These are phyloP conservation scores for Quambalaria eucalypti DNA, from an alignment of 1,284 basidiomycete species.

Conservation along the genomic window DNA sequence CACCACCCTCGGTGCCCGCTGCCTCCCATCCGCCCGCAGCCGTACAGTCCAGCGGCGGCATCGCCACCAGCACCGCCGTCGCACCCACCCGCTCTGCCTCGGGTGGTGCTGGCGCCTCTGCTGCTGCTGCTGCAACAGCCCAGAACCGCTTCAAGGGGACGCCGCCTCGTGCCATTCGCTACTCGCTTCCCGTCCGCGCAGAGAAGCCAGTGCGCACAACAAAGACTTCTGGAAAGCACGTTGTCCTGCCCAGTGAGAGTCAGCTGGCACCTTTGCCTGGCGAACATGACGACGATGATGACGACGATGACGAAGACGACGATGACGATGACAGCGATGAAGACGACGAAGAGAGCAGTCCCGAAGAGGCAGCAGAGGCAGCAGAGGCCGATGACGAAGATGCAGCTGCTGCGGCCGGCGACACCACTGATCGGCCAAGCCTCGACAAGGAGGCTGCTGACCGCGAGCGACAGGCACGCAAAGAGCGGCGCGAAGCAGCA, in stretches of 20 bases:
- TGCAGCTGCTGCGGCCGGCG: slow-evolving; percentile 7
- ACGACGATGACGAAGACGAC: slow-evolving; percentile 33
- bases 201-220: slow-evolving; percentile 62
- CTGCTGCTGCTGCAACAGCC: slow-evolving; percentile 1
- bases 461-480: background rate
- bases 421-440: background rate
- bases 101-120: background rate
- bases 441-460: background rate
- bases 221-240: slow-evolving; percentile 84
- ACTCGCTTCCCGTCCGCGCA: slow-evolving; percentile 41
- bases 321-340: slow-evolving; percentile 38
- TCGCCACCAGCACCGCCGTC: background rate
- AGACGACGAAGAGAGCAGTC: slow-evolving; percentile 45
- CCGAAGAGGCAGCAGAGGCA: slow-evolving; percentile 40
- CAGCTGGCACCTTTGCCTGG: slow-evolving; percentile 68
- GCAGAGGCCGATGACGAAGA: slow-evolving; percentile 40
- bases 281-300: slow-evolving; percentile 49
- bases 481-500: background rate
- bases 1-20: background rate
- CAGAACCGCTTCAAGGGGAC: slow-evolving; percentile 38
- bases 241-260: slow-evolving; percentile 78
- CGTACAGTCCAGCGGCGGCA: background rate
- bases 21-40: background rate
- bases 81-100: slow-evolving; percentile 6
- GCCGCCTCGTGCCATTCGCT: slow-evolving; percentile 36